Percentiles rank a stretch among this genome's conserved stretches.
Evolutionary conservation across 2,329 filamentous ascomycete genomes (phyloP).

Genomic region (Emmonsiellopsis sp.): DNA sequence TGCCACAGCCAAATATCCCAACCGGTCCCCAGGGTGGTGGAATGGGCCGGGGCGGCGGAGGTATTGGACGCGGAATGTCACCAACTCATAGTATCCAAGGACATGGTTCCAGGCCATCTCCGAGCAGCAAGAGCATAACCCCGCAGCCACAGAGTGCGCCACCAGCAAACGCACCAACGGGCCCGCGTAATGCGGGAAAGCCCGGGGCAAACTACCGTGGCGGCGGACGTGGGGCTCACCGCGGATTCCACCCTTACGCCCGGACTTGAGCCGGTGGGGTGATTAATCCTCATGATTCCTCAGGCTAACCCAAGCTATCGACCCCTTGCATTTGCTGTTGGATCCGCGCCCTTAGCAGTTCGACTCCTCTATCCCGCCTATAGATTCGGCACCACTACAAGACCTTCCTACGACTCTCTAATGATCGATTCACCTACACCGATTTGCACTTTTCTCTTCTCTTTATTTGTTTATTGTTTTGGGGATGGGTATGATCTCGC

Average conservation of each 20-base stretch:
- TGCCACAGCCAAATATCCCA: constrained; percentile 66
- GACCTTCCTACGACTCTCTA: no score
- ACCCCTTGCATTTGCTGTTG: no score
- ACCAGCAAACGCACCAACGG: constrained; percentile 80
- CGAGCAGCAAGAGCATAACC: constrained; percentile 34
- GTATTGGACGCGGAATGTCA: constrained; percentile 32
- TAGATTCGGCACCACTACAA: no score
- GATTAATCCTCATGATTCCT: background rate
- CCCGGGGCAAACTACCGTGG: constrained; percentile 90
- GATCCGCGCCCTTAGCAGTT: no score
- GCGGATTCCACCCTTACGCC: constrained; percentile 74
- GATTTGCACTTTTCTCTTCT: no score
- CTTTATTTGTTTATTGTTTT: no score
- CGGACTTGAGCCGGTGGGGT: constrained; percentile 15
- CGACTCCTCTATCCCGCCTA: no score
- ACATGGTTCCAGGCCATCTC: constrained; percentile 24
- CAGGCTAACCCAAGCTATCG: no score
- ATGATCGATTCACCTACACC: no score
- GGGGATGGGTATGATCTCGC: no score
- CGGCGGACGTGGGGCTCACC: constrained; percentile 63
- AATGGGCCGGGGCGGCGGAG: constrained; percentile 29
- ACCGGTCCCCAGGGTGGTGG: constrained; percentile 41
- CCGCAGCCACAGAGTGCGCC: constrained; percentile 42
- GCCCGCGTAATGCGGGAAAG: constrained; percentile 87
- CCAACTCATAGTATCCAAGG: constrained; percentile 24